Conservation (phyloP, 192 early-diverging fungal species). For the Coemansia erecta region DNA sequence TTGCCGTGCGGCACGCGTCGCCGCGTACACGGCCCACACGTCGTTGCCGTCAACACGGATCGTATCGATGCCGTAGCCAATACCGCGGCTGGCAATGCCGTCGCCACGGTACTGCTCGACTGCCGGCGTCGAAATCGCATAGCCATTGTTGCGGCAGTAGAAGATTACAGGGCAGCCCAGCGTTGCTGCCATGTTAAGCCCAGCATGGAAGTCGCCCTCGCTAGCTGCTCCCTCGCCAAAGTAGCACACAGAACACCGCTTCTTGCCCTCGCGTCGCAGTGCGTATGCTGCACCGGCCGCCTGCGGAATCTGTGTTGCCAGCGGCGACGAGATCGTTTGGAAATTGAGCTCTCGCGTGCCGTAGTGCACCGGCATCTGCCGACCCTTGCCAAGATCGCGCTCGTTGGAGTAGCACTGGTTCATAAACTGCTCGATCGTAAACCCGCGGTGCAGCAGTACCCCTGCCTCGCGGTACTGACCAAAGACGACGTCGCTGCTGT, state of each 20-base stretch:
- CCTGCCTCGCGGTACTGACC: constrained; percentile 99
- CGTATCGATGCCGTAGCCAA: constrained; percentile 96
- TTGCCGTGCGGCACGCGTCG: constrained; percentile 77
- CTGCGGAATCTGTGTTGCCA: constrained; percentile 98
- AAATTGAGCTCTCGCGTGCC: constrained; percentile 81
- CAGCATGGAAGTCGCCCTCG: constrained; percentile 98
- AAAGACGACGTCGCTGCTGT: constrained; percentile 84
- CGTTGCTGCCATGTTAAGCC: constrained; percentile 95
- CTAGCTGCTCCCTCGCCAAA: constrained; percentile 98
- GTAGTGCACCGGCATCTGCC: constrained; percentile 99
- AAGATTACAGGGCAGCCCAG: constrained; percentile 89
- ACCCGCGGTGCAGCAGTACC: constrained; percentile 91
- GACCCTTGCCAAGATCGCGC: constrained; percentile 85
- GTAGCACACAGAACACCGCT: constrained; percentile 85
- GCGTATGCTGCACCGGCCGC: constrained; percentile 94
- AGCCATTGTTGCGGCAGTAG: constrained; percentile 98
- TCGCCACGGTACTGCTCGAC: constrained; percentile 97
- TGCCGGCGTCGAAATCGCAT: constrained; percentile 94
- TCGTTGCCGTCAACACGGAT: constrained; percentile 99
- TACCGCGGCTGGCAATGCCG: constrained; percentile 90
- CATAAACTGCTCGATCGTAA: constrained; percentile 91
- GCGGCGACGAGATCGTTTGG: constrained; percentile 95
- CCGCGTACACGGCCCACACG: constrained; percentile 96
- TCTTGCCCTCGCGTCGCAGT: constrained; percentile 74
- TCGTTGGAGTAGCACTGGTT: constrained; percentile 96